Evolutionary conservation across 2,329 filamentous ascomycete species (phyloP).

Genomic region (Ceratocystis harringtonii): DNA sequence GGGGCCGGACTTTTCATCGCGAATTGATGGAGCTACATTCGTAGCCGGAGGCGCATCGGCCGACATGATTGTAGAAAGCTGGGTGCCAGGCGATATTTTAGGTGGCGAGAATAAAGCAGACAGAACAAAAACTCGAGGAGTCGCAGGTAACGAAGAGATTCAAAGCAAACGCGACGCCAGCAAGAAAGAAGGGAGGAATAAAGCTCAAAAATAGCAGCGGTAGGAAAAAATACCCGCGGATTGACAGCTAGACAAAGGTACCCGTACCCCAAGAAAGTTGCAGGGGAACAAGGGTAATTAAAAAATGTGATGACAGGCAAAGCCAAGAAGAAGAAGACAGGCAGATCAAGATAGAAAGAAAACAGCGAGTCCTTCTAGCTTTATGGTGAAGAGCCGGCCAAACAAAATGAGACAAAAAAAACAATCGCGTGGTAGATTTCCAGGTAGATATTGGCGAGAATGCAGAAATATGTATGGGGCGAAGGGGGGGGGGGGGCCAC

Average conservation of each 20-base stretch:
- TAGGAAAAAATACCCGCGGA: not conserved
- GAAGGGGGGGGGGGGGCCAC: no score
- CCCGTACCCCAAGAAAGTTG: not conserved
- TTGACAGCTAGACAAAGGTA: not conserved
- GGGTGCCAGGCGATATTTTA: no score
- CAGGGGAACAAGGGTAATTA: conserved; percentile 4
- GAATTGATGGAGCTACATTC: conserved; percentile 14
- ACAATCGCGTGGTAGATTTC: not conserved
- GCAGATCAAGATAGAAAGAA: not conserved
- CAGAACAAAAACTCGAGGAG: no score
- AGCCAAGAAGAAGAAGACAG: not conserved
- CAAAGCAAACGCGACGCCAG: no score
- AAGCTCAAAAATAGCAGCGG: not conserved
- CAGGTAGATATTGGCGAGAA: not conserved
- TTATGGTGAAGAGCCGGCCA: not conserved
- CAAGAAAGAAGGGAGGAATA: no score
- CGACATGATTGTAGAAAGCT: not conserved
- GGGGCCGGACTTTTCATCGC: conserved; percentile 16
- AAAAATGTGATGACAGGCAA: not conserved
- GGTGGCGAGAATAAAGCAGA: no score
- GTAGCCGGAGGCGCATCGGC: not conserved
- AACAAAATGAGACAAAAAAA: not conserved
- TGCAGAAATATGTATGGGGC: no score
- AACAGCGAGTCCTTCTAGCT: not conserved
- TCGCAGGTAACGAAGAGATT: no score